Conservation (phyloP, 768 basidiomycete genomes). For the Mycena filopes region DNA sequence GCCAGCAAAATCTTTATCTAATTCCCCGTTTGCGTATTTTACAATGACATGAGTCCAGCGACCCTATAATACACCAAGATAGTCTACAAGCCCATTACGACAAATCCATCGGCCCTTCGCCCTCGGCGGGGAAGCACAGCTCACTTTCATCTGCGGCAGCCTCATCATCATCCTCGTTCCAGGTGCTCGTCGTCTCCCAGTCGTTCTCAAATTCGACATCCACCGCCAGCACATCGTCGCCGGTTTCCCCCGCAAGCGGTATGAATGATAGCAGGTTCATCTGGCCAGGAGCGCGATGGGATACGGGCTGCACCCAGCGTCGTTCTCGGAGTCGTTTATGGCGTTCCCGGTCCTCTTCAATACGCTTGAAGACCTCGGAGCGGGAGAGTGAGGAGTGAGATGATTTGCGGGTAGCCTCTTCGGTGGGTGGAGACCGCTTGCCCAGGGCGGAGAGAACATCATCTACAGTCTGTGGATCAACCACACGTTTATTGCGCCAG, state of each 20-base stretch:
- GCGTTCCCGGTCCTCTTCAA: slow-evolving; percentile 92
- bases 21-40: too few relatives aligned
- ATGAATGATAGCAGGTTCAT: slow-evolving; percentile 68
- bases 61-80: slow-evolving; percentile 12
- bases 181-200: slow-evolving; percentile 91
- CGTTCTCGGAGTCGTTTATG: slow-evolving; percentile 92
- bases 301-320: slow-evolving; percentile 88
- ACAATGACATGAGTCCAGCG: too few relatives aligned
- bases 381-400: slow-evolving; percentile 55
- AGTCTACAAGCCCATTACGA: slow-evolving; percentile 35
- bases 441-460: slow-evolving; percentile 69
- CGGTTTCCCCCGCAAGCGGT: slow-evolving; percentile 64
- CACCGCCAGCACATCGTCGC: slow-evolving; percentile 68
- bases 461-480: slow-evolving; percentile 84
- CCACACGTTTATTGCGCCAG: slow-evolving; percentile 86
- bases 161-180: slow-evolving; percentile 91
- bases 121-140: slow-evolving; percentile 70
- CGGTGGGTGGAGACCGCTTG: slow-evolving; percentile 46
- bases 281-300: slow-evolving; percentile 58
- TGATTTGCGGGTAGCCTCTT: slow-evolving; percentile 38
- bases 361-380: slow-evolving; percentile 82
- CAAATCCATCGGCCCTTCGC: slow-evolving; percentile 56
- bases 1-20: too few relatives aligned
- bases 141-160: slow-evolving; percentile 76
- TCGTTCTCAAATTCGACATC: slow-evolving; percentile 92